phyloP scores from a whole-genome alignment of 306 rosid genomes.

The Prunus persica region Prunus_persica_NCBIv2 NC_034016.1:16731501-16732000 shows the following conservation, averaged over 20 bases:
- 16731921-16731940: not conserved
- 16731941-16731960: not conserved
- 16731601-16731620: constrained; percentile 57
- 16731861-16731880: not conserved
- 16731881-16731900: not conserved
- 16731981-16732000: not conserved
- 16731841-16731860: not conserved
- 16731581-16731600: constrained; percentile 94
- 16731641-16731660: constrained; percentile 34
- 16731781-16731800: constrained; percentile 82
- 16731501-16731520: constrained; percentile 80
- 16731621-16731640: constrained; percentile 55
- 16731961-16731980: not conserved
- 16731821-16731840: constrained; percentile 61
- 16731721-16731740: constrained; percentile 76
- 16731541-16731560: constrained; percentile 67
- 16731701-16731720: constrained; percentile 36
- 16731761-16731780: constrained; percentile 85
- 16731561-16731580: constrained; percentile 80
- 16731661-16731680: constrained; percentile 22
- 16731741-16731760: constrained; percentile 46
- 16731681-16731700: constrained; percentile 11
- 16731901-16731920: not conserved
- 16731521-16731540: constrained; percentile 57
- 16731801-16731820: constrained; percentile 73